Percentiles rank a stretch among this genome's conserved stretches.
Conservation (phyloP, 768 basidiomycete genomes). For the Boletus sp. region DNA sequence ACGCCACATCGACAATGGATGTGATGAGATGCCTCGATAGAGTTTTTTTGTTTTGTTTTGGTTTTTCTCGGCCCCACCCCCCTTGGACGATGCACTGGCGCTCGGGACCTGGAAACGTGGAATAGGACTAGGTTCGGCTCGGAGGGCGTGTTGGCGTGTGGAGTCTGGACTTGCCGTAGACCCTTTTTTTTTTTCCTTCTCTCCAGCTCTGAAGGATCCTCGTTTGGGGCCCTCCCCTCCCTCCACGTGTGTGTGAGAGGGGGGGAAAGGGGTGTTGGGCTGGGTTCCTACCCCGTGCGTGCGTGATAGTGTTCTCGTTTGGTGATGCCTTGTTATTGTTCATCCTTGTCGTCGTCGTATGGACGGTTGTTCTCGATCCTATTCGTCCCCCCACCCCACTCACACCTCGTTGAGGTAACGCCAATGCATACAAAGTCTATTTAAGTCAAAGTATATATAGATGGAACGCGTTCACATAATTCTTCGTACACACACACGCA, state of each 20-base stretch:
- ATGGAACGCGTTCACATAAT: conserved; percentile 6
- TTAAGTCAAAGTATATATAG: conserved; percentile 15
- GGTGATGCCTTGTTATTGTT: not conserved
- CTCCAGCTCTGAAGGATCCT: conserved; percentile 14
- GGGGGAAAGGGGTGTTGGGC: not conserved
- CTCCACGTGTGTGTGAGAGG: conserved; percentile 6
- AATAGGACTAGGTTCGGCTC: conserved; percentile 9
- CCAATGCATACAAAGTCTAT: conserved; percentile 8
- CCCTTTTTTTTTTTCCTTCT: not conserved
- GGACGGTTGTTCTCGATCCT: conserved; percentile 2
- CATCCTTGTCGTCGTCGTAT: conserved; percentile 1
- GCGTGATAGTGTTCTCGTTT: not conserved
- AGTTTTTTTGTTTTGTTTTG: no score
- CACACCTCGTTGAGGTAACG: not conserved
- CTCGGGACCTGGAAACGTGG: conserved; percentile 16
- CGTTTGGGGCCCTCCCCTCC: conserved; percentile 11
- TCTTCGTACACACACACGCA: no score
- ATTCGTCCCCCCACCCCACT: not conserved
- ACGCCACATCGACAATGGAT: conserved; percentile 79
- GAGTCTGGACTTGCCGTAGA: conserved; percentile 10
- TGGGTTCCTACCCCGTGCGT: conserved; percentile 3
- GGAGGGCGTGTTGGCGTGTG: conserved; percentile 10
- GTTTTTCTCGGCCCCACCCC: not conserved
- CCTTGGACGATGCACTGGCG: conserved; percentile 2
- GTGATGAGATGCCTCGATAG: conserved; percentile 56